A percentile compares a stretch with the other conserved stretches of the same genome.
These are phyloP conservation scores for Zizania latifolia DNA, from an alignment of 176 grass and related monocot genomes.

Conservation along the genomic window DNA sequence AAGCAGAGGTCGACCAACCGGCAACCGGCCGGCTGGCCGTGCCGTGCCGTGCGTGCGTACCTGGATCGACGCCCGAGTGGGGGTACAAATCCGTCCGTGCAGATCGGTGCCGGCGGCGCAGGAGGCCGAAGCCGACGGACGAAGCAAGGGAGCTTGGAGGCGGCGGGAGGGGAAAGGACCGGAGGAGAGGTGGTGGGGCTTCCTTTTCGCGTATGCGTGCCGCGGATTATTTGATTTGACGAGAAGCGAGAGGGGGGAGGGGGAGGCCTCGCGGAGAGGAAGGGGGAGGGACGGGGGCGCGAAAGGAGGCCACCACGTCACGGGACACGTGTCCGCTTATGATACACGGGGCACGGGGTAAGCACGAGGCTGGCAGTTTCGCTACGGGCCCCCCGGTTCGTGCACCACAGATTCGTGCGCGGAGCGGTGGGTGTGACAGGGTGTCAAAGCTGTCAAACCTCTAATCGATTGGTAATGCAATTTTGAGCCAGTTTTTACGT, in stretches of 20 bases:
- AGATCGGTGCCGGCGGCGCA: neutral
- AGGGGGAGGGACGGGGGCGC: neutral
- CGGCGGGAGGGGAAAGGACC: neutral
- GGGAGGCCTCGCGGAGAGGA: neutral
- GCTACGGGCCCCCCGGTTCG: neutral
- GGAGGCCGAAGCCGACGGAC: neutral
- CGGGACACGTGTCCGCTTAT: constrained; percentile 32
- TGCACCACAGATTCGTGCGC: neutral
- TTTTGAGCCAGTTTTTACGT: no score
- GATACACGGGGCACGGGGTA: constrained; percentile 39
- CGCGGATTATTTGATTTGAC: neutral
- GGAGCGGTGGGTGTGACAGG: no score
- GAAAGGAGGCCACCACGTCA: constrained; percentile 45
- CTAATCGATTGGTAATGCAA: no score
- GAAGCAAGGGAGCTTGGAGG: neutral
- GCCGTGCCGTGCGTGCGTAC: neutral
- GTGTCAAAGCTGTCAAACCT: no score
- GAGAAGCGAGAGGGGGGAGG: neutral
- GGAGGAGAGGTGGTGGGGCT: neutral
- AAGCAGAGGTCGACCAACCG: neutral
- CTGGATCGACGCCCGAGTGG: neutral
- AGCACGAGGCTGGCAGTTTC: constrained; percentile 4
- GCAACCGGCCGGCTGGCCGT: no score
- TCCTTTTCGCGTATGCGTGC: neutral
- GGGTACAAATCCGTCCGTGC: neutral